Evolutionary conservation across 164 flowering plant species (phyloP).

Genomic region (Stephania japonica): DNA sequence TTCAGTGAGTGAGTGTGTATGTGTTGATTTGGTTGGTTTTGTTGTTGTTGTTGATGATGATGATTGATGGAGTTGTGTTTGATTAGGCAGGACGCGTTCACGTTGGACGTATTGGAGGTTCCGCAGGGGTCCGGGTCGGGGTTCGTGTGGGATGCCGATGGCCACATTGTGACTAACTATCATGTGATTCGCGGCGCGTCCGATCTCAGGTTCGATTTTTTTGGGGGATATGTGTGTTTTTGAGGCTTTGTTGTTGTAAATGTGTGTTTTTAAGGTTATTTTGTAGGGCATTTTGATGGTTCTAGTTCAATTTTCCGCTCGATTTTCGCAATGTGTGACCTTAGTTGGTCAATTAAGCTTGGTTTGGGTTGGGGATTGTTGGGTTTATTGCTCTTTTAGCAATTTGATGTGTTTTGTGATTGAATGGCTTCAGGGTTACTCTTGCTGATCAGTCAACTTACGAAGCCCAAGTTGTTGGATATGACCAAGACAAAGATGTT

Average conservation of each 20-base stretch:
- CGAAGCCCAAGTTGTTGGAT: constrained; percentile 93
- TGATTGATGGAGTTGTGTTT: constrained; percentile 10
- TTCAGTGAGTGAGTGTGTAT: neutral
- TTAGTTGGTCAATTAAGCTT: neutral
- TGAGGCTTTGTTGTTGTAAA: neutral
- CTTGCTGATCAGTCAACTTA: constrained; percentile 88
- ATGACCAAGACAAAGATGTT: constrained; percentile 97
- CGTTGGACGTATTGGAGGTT: constrained; percentile 91
- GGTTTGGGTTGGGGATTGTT: neutral
- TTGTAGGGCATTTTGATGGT: neutral
- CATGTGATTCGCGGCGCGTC: constrained; percentile 99
- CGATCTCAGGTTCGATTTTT: constrained; percentile 76
- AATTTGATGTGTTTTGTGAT: neutral
- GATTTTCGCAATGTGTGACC: neutral
- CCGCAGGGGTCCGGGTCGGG: constrained; percentile 99
- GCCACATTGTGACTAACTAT: constrained; percentile 90
- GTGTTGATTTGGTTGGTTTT: neutral
- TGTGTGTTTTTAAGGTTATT: neutral
- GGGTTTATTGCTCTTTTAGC: neutral
- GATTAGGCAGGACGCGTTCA: constrained; percentile 90
- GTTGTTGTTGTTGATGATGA: neutral
- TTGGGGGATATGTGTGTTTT: neutral
- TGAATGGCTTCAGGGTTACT: constrained; percentile 61
- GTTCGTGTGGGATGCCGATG: constrained; percentile 86
- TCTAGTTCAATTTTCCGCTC: neutral